Base-by-base conservation (phyloP, 2,329 filamentous ascomycete genomes). In the Colletotrichum sp. region DNA sequence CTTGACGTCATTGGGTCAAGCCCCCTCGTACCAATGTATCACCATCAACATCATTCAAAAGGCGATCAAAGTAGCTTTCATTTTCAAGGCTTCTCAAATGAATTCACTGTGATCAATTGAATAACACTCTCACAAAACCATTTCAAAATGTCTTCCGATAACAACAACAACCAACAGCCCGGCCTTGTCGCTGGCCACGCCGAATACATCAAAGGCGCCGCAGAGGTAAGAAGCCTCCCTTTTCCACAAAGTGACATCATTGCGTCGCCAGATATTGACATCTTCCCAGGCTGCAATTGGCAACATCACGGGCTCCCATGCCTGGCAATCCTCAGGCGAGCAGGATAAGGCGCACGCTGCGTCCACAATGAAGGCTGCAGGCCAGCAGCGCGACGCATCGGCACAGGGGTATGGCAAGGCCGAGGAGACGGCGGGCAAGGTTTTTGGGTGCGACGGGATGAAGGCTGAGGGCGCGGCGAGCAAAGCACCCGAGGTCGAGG, bases 361-460 rank as follows among this genome's bases (percentile, higher is more conserved):
- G 64, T 89, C 91, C 44, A 84, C 88, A 3, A 92, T 95, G 91
- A 92, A 93, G 84, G 84, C 87, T 10, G 92, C 91, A 1, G 86
- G 88, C 75, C 88, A 91, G 78, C 84, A 88, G 69, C 87, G 92
- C 26, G 91, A 94, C 78, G 82, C 89, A 2, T 79, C 83, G 4
- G 80, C 83, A 8, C 85, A 89, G 59, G 93, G 93, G 0, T 92
- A 89, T 71, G 93, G 93, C 44, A 91, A 89, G 80, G 87, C 88
- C 4, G 93, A 95, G 82, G 90, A 94, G 85, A 81, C 92, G 64
- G 90, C 92, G 0, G 93, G 93, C 8, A 91, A 90, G 80, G 84
- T 90, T 1, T 89, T 91, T 0, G 93, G 93, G 0, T 95, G 93
- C 78, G 91, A 93, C 83, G 93, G 93, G 0, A 95, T 95, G 93